phyloP scores from a whole-genome alignment of 306 rosid genomes.

The Castanea sativa region DNA sequence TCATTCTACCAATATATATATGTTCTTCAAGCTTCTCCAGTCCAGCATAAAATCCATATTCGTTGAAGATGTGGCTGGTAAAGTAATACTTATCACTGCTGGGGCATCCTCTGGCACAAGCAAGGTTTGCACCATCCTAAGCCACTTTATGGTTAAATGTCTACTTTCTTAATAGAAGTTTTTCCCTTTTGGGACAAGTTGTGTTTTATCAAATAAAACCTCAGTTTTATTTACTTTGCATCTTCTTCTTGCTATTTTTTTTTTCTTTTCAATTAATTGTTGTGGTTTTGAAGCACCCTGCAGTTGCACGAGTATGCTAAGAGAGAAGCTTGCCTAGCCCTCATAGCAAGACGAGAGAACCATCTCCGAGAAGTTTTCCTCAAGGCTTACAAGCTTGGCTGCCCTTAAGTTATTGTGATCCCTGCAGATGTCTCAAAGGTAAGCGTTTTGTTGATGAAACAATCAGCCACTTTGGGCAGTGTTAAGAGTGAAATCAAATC shows the following conservation, averaged over 20 bases:
- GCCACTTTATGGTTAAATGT: not conserved
- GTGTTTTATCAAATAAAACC: too few relatives aligned
- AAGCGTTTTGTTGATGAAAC: slow-evolving; percentile 35
- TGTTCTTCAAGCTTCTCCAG: slow-evolving; percentile 31
- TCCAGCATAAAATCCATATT: slow-evolving; percentile 6
- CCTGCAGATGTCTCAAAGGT: slow-evolving; percentile 48
- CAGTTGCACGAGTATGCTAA: slow-evolving; percentile 37
- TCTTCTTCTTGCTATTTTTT: not conserved
- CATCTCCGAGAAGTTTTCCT: slow-evolving; percentile 32
- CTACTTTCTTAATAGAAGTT: too few relatives aligned
- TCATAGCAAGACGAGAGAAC: slow-evolving; percentile 47
- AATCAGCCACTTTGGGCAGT: slow-evolving; percentile 37
- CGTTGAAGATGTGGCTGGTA: slow-evolving; percentile 49
- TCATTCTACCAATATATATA: slow-evolving; percentile 27
- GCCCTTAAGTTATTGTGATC: slow-evolving; percentile 40
- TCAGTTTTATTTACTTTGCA: not conserved
- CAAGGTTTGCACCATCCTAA: slow-evolving; percentile 34
- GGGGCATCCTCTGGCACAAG: slow-evolving; percentile 64
- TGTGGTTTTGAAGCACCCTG: slow-evolving; percentile 34
- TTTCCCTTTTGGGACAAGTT: not conserved
- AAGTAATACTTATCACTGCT: slow-evolving; percentile 57
- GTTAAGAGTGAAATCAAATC: not conserved
- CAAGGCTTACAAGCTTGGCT: slow-evolving; percentile 29
- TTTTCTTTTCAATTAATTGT: not conserved
- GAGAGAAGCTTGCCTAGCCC: slow-evolving; percentile 50